Evolutionary conservation across 2,329 filamentous ascomycete species (phyloP).

Genomic region (Lecanicillium sp.): DNA sequence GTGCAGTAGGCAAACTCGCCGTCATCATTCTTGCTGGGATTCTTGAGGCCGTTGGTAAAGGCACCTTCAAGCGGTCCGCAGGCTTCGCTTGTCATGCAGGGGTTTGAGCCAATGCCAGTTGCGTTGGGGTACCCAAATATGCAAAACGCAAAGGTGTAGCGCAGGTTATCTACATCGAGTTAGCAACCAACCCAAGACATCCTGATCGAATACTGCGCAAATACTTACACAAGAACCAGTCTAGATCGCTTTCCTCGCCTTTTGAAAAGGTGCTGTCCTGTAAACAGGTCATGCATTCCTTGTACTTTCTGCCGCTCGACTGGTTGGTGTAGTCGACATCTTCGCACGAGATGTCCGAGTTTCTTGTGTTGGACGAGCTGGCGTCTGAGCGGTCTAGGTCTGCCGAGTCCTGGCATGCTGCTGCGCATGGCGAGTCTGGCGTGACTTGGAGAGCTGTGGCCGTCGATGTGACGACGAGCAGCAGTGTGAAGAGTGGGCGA

Average conservation of each 20-base stretch:
- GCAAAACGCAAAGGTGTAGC: constrained; percentile 45
- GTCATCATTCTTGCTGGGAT: constrained; percentile 22
- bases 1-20: constrained; percentile 37
- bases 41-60: constrained; percentile 31
- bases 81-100: constrained; percentile 42
- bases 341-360: constrained; percentile 38
- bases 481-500: background rate
- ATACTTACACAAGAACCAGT: constrained; percentile 48
- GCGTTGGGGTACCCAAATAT: constrained; percentile 45
- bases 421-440: constrained; percentile 46
- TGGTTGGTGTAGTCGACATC: constrained; percentile 34
- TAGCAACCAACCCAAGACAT: too few species aligned
- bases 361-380: constrained; percentile 35
- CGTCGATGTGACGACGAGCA: constrained; percentile 4
- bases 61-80: constrained; percentile 37
- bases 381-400: constrained; percentile 35
- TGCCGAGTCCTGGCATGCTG: constrained; percentile 38
- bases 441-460: constrained; percentile 40
- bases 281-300: constrained; percentile 43
- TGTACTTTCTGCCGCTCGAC: constrained; percentile 35
- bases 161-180: constrained; percentile 40
- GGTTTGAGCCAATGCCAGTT: constrained; percentile 33
- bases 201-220: constrained; percentile 5
- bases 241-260: constrained; percentile 42
- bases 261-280: constrained; percentile 41